Percentiles rank a stretch among this genome's conserved stretches.
Conservation (phyloP, 1,139 yeast species). For the Scheffersomyces cryptocercus region DNA sequence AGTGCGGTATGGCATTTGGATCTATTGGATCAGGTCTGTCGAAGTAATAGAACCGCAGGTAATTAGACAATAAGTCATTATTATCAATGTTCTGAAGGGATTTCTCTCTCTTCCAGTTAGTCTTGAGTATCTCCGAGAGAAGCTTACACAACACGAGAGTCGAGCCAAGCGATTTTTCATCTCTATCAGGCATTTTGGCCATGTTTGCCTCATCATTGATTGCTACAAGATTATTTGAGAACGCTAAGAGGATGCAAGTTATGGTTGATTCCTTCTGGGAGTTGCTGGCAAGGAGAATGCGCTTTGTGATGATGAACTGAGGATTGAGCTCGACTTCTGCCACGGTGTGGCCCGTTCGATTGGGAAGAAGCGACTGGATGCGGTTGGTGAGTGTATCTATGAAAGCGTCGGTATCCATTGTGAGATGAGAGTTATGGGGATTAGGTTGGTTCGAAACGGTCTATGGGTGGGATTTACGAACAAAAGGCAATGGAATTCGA, state of each 20-base stretch:
- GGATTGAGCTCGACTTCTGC: constrained; percentile 48
- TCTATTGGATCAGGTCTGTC: constrained; percentile 12
- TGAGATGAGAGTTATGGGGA: too few relatives aligned
- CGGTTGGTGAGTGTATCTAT: constrained; percentile 21
- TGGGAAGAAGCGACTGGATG: constrained; percentile 38
- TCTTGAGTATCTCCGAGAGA: constrained; percentile 29
- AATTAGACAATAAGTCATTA: constrained; percentile 11
- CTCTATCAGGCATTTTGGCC: constrained; percentile 29
- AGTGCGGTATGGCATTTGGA: constrained; percentile 3
- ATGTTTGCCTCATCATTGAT: constrained; percentile 31
- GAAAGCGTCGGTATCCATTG: constrained; percentile 5
- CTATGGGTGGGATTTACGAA: too few relatives aligned
- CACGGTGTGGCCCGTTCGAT: constrained; percentile 40
- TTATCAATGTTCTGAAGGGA: constrained; percentile 4
- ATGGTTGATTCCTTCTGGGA: constrained; percentile 18
- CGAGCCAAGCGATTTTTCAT: constrained; percentile 35
- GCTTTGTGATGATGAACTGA: constrained; percentile 36
- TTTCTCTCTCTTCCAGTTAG: constrained; percentile 27
- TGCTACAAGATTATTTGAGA: constrained; percentile 24
- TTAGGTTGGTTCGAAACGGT: too few relatives aligned
- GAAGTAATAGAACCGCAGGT: constrained; percentile 15
- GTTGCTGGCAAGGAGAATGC: constrained; percentile 27
- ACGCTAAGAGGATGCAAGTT: constrained; percentile 23
- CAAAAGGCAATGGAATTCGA: too few relatives aligned
- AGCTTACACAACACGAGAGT: constrained; percentile 36